phyloP scores from a whole-genome alignment of 2,329 filamentous ascomycete genomes.

The Knufia petricola region DNA sequence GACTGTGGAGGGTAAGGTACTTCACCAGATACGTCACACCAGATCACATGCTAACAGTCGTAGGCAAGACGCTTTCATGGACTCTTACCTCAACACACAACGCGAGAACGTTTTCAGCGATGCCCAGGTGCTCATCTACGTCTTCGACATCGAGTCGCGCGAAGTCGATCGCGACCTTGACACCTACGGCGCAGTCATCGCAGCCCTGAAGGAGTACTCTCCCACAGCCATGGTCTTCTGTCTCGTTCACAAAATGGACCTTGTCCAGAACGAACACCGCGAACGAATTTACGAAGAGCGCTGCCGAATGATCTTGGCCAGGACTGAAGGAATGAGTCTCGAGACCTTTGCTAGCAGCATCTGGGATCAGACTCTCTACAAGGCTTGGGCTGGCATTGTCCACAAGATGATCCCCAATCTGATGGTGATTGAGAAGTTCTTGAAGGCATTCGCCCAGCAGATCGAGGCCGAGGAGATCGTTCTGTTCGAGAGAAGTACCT shows the following conservation, averaged over 20 bases:
- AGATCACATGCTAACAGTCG: too few relatives aligned
- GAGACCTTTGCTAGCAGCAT: slow-evolving; percentile 92
- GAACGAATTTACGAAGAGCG: slow-evolving; percentile 78
- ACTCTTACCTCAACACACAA: slow-evolving; percentile 94
- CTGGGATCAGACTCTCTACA: slow-evolving; percentile 97
- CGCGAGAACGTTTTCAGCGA: slow-evolving; percentile 93
- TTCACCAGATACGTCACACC: too few relatives aligned
- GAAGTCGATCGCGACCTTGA: slow-evolving; percentile 89
- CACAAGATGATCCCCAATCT: slow-evolving; percentile 96
- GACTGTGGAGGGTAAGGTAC: slow-evolving; percentile 74
- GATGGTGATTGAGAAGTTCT: slow-evolving; percentile 73
- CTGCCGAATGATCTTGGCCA: slow-evolving; percentile 63
- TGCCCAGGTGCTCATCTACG: slow-evolving; percentile 75
- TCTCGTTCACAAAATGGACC: slow-evolving; percentile 97
- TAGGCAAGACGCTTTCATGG: slow-evolving; percentile 95
- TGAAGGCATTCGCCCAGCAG: slow-evolving; percentile 69
- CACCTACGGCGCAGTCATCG: slow-evolving; percentile 84
- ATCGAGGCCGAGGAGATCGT: slow-evolving; percentile 91
- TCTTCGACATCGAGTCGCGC: slow-evolving; percentile 95
- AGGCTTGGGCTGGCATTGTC: slow-evolving; percentile 96
- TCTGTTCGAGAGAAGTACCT: slow-evolving; percentile 89
- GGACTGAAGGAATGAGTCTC: slow-evolving; percentile 63
- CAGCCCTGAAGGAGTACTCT: slow-evolving; percentile 78
- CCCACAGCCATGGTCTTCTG: slow-evolving; percentile 77
- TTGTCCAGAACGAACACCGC: slow-evolving; percentile 71